Evolutionary conservation across 2,329 filamentous ascomycete genomes (phyloP).

Genomic region (Zarea fungicola): DNA sequence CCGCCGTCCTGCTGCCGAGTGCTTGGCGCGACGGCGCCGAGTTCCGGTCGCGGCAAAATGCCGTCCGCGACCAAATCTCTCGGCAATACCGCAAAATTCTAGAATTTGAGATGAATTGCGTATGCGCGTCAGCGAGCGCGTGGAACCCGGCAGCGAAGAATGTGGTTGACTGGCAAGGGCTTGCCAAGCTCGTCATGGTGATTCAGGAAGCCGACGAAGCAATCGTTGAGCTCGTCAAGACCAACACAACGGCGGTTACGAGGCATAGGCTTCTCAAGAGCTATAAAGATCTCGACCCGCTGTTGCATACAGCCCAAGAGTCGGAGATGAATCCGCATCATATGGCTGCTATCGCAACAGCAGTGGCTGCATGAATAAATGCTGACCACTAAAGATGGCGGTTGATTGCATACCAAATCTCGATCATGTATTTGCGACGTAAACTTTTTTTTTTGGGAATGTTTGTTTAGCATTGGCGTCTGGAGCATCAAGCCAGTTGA

Average conservation of each 20-base stretch:
- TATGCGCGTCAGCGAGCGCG: slow-evolving; percentile 32
- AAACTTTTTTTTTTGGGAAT: neutral
- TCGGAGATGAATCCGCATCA: slow-evolving; percentile 5
- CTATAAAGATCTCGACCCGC: slow-evolving; percentile 8
- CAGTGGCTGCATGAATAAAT: slow-evolving; percentile 5
- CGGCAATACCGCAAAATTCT: slow-evolving; percentile 28
- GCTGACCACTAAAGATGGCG: too few relatives aligned
- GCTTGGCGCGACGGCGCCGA: slow-evolving; percentile 21
- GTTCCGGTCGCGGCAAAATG: slow-evolving; percentile 19
- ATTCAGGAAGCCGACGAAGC: slow-evolving; percentile 25
- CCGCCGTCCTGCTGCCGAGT: slow-evolving; percentile 21
- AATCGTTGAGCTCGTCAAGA: slow-evolving; percentile 20
- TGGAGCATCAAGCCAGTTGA: neutral
- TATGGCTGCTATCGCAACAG: slow-evolving; percentile 10
- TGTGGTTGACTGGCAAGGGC: slow-evolving; percentile 30
- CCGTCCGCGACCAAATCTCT: slow-evolving; percentile 21
- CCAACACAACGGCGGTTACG: neutral
- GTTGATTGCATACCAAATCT: too few relatives aligned
- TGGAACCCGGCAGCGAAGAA: slow-evolving; percentile 34
- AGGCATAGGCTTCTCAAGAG: neutral
- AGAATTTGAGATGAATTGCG: slow-evolving; percentile 36
- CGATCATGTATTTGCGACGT: too few relatives aligned
- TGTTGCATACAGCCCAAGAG: neutral
- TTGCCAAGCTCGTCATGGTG: slow-evolving; percentile 22
- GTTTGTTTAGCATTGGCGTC: slow-evolving; percentile 1